Conservation (phyloP, 1,139 yeast species). For the Kodamaea sp. region DNA sequence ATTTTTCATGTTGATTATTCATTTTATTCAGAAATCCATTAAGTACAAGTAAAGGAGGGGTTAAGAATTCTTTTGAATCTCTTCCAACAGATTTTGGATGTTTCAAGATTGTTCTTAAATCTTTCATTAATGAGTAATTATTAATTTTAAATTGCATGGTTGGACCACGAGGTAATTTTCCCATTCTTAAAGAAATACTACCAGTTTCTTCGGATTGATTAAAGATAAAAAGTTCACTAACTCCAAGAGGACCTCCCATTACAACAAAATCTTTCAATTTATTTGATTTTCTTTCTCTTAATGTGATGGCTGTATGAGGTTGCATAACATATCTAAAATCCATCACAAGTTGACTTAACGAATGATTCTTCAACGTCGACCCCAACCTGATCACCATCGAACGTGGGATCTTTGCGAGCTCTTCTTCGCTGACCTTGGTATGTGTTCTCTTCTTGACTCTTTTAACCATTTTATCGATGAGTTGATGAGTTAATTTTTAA, state of each 20-base stretch:
- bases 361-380: constrained; percentile 70
- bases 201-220: constrained; percentile 79
- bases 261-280: constrained; percentile 86
- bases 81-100: constrained; percentile 68
- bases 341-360: constrained; percentile 76
- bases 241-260: constrained; percentile 97
- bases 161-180: constrained; percentile 92
- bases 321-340: constrained; percentile 92
- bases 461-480: constrained; percentile 31
- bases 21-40: constrained; percentile 71
- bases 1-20: constrained; percentile 64
- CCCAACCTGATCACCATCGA: constrained; percentile 94
- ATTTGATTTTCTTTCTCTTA: constrained; percentile 83
- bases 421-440: constrained; percentile 61
- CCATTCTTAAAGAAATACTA: constrained; percentile 75
- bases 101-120: constrained; percentile 64
- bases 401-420: constrained; percentile 70
- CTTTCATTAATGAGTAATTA: constrained; percentile 78
- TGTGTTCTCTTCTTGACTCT: constrained; percentile 82
- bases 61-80: constrained; percentile 58
- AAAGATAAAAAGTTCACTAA: constrained; percentile 81
- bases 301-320: constrained; percentile 91
- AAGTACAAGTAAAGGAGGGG: constrained; percentile 88
- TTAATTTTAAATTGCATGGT: constrained; percentile 78
- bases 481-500: neutral